These are phyloP conservation scores for Salix brachista DNA, from an alignment of 345 rosid genomes.

Conservation along the genomic window DNA sequence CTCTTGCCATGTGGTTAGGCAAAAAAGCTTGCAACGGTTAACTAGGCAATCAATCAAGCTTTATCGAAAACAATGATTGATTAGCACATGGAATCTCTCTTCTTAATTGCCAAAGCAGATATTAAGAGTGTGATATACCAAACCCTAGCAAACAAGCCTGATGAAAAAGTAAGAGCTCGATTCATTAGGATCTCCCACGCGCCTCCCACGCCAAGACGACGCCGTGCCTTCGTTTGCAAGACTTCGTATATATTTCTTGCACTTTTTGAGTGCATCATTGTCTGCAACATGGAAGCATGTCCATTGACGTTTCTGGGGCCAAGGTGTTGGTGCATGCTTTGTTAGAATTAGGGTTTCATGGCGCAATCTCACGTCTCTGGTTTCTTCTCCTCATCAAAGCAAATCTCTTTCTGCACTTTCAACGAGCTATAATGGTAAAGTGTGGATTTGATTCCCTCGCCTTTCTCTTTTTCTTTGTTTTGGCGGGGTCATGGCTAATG, in stretches of 20 bases:
- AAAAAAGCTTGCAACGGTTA: background rate
- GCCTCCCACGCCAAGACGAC: background rate
- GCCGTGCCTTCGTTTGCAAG: background rate
- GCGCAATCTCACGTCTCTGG: background rate
- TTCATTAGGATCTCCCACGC: background rate
- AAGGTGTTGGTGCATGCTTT: background rate
- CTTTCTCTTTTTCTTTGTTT: background rate
- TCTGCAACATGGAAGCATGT: background rate
- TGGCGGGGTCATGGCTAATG: slow-evolving; percentile 7
- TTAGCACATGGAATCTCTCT: slow-evolving; percentile 3
- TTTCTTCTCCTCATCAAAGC: background rate
- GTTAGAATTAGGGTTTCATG: slow-evolving; percentile 7
- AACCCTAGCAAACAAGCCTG: background rate
- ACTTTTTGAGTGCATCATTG: slow-evolving; percentile 1
- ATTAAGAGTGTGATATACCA: background rate
- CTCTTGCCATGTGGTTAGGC: too few species aligned
- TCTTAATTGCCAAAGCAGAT: background rate
- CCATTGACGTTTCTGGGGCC: slow-evolving; percentile 13
- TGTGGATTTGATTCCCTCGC: background rate
- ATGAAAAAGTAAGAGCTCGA: background rate
- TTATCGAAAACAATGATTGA: slow-evolving; percentile 1
- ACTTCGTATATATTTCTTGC: background rate
- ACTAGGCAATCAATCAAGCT: background rate
- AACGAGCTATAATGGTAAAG: background rate
- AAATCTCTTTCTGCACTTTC: background rate